These are phyloP conservation scores for Asterochloris erici DNA, from an alignment of 139 green algal genomes.

Conservation along the genomic window DNA sequence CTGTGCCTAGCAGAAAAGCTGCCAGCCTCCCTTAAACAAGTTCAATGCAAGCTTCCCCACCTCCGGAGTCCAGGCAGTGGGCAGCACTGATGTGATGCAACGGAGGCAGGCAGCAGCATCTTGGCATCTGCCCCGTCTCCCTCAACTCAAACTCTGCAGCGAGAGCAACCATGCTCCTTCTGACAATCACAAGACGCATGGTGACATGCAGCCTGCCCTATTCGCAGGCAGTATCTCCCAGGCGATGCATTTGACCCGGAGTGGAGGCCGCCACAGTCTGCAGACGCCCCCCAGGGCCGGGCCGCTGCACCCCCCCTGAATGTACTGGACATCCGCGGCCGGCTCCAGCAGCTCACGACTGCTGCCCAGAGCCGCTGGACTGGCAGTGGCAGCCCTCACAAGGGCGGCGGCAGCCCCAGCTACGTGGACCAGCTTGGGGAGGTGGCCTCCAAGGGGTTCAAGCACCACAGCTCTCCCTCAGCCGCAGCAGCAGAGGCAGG, in stretches of 20 bases:
- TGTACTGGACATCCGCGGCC: neutral
- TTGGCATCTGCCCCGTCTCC: too few relatives aligned
- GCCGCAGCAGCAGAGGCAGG: neutral
- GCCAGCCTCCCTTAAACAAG: too few relatives aligned
- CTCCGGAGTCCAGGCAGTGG: too few relatives aligned
- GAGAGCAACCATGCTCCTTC: too few relatives aligned
- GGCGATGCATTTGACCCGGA: conserved; percentile 17
- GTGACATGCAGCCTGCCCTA: too few relatives aligned
- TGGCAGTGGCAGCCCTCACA: neutral
- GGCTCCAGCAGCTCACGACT: conserved; percentile 13
- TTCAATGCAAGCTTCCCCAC: too few relatives aligned
- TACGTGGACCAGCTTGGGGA: conserved; percentile 7
- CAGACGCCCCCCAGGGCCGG: neutral
- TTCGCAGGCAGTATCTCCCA: conserved; percentile 12
- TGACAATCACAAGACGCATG: too few relatives aligned
- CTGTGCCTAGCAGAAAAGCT: too few relatives aligned
- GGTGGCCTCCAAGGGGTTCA: neutral
- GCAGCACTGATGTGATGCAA: too few relatives aligned
- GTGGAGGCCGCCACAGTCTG: neutral
- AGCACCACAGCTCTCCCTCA: neutral
- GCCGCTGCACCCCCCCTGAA: neutral
- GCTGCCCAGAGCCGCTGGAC: conserved; percentile 1
- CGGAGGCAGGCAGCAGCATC: too few relatives aligned
- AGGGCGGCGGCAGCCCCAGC: neutral
- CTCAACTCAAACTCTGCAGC: too few relatives aligned